A percentile compares a stretch with the other conserved stretches of the same genome.
Conservation (phyloP, 1,284 basidiomycete species). For the Cerrena zonata region DNA sequence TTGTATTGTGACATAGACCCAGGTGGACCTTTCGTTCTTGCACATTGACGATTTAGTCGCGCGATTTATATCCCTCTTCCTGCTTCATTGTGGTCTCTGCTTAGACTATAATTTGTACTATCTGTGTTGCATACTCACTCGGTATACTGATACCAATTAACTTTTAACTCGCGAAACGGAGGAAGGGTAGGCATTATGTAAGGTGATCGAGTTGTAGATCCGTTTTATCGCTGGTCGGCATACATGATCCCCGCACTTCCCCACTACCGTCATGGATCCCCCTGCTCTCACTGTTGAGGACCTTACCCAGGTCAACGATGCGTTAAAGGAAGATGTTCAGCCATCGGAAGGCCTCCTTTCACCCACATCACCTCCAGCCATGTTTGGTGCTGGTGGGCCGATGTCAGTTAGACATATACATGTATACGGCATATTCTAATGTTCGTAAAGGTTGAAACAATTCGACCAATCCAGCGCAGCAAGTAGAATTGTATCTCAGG, state of each 20-base stretch:
- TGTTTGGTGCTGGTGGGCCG: constrained; percentile 35
- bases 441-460: constrained; percentile 58
- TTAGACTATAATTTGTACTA: constrained; percentile 3
- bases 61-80: constrained; percentile 3
- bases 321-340: constrained; percentile 25
- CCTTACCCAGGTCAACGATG: constrained; percentile 26
- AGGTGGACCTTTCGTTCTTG: background rate
- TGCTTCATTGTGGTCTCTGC: constrained; percentile 1
- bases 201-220: background rate
- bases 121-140: background rate
- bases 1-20: constrained; percentile 69
- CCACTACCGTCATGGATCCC: background rate
- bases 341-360: constrained; percentile 12
- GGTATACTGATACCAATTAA: too few relatives aligned
- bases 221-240: background rate
- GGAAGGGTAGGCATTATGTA: background rate
- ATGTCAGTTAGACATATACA: constrained; percentile 24
- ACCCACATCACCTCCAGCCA: constrained; percentile 22
- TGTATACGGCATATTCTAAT: background rate
- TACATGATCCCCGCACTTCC: background rate
- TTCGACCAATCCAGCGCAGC: constrained; percentile 71
- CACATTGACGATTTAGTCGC: background rate
- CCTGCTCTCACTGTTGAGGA: constrained; percentile 16
- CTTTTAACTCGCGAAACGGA: too few relatives aligned
- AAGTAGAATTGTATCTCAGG: constrained; percentile 61